Evolutionary conservation across 1,284 basidiomycete genomes (phyloP), one percentile per base, ranked within the genome.

Genomic region (Ustilago loliicola): DNA sequence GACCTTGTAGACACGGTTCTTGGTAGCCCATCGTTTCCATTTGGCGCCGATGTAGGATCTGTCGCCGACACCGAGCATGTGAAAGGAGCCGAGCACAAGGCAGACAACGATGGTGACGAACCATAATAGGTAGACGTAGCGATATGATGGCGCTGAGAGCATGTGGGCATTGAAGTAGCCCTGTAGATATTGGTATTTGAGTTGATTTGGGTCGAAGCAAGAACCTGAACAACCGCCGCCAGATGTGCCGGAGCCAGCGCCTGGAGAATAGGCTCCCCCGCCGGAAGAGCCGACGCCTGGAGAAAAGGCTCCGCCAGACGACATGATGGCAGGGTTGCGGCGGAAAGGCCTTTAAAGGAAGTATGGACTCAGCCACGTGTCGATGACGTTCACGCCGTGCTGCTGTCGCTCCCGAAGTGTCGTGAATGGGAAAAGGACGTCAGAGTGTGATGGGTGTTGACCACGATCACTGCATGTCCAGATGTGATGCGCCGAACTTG

Each of bases 121-220:
- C 86, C 86, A 87, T 36, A 88, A 68, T 48, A 87, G 79, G 78
- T 88, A 88, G 55, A 87, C 82, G 65, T 88, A 88, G 4, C 88
- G 83, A 71, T 86, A 87, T 27, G 87, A 87, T 1, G 88, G 83
- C 11, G 68, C 55, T 36, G 83, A 84, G 27, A 88, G 85, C 66
- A 87, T 86, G 70, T 88, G 87, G 2, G 87, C 87, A 53, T 72
- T 77, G 56, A 88, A 77, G 75, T 87, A 87, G 66, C 71, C 71
- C 50, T 68, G 63, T 17, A 84, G 57, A 32, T 84, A 84, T 52
- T 73, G 74, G 55, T 79, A 80, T 62, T 80, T 71, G 73, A 79
- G 58, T 42, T 77, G 61, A 50, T 71, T 45, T n/a, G 55, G 40
- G 21, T 79, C 73, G 48, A 72, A 75, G 71, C 80, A 82, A 9